Percentiles rank a stretch among this genome's conserved stretches.
These are phyloP conservation scores for Postia placenta DNA, from an alignment of 768 basidiomycete species.

Conservation along the genomic window DNA sequence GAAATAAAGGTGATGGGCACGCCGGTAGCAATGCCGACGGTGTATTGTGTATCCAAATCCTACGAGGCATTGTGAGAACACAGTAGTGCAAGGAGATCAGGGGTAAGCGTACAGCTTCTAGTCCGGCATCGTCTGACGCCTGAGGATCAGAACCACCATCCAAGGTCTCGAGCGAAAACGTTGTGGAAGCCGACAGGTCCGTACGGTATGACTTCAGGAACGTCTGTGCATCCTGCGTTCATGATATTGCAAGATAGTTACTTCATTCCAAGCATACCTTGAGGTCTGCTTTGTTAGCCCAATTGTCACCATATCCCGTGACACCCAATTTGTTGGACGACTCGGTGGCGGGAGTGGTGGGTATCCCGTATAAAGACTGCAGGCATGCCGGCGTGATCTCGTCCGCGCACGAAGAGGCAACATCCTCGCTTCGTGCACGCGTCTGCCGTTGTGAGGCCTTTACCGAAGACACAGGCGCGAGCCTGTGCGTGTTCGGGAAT, in stretches of 20 bases:
- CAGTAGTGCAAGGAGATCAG: not conserved
- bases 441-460: not conserved
- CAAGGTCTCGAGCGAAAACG: slow-evolving; percentile 20
- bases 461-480: not conserved
- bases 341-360: slow-evolving; percentile 16
- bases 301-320: slow-evolving; percentile 27
- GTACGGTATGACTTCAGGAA: slow-evolving; percentile 27
- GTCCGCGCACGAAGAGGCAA: slow-evolving; percentile 14
- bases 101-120: slow-evolving; percentile 4
- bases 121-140: not conserved
- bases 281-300: slow-evolving; percentile 23
- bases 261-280: too few species aligned
- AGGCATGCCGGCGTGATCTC: slow-evolving; percentile 27
- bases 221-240: slow-evolving; percentile 40
- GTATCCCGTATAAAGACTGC: slow-evolving; percentile 25
- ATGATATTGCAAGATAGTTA: slow-evolving; percentile 27
- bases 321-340: slow-evolving; percentile 26
- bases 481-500: slow-evolving; percentile 8
- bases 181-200: slow-evolving; percentile 14
- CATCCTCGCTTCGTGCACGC: not conserved
- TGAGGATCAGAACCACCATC: slow-evolving; percentile 53
- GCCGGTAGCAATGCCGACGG: slow-evolving; percentile 33
- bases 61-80: not conserved
- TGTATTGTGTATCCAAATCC: slow-evolving; percentile 23
- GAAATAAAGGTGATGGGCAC: slow-evolving; percentile 49